Conservation (phyloP, 257 asterid species). For the Rhazya stricta region DNA sequence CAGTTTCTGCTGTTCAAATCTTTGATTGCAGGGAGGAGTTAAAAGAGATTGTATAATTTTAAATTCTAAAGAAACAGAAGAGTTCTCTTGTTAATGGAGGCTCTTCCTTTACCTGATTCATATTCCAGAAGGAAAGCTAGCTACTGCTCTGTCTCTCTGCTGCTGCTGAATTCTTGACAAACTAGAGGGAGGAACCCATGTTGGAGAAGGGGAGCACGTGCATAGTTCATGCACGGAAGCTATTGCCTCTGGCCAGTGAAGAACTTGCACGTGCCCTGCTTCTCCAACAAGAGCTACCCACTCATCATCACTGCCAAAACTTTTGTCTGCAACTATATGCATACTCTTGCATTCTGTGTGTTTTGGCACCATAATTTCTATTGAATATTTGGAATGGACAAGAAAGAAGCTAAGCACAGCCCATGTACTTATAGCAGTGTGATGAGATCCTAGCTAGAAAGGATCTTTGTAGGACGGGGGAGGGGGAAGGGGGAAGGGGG, state of each 20-base stretch:
- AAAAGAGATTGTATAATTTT: too few relatives aligned
- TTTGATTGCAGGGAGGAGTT: neutral
- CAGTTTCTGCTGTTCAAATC: neutral
- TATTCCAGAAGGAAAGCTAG: too few relatives aligned
- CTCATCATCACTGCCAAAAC: conserved; percentile 15
- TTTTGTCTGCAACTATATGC: neutral
- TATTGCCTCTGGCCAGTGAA: neutral
- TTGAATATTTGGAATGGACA: neutral
- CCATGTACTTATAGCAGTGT: conserved; percentile 21
- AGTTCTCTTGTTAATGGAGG: neutral
- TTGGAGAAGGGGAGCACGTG: conserved; percentile 98
- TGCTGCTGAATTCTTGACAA: neutral
- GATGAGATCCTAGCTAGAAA: neutral
- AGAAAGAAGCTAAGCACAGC: neutral
- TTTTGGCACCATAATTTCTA: neutral
- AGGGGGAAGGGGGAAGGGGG: neutral
- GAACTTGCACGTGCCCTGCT: conserved; percentile 81
- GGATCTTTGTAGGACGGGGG: conserved; percentile 11
- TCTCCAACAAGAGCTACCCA: conserved; percentile 70
- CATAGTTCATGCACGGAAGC: conserved; percentile 28
- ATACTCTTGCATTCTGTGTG: neutral
- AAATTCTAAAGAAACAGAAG: neutral
- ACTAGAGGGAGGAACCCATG: conserved; percentile 39
- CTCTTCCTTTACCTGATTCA: neutral
- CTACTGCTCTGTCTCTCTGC: neutral